Base-by-base conservation (phyloP, 148 eudicot genomes). In the Vaccinium corymbosum region DNA sequence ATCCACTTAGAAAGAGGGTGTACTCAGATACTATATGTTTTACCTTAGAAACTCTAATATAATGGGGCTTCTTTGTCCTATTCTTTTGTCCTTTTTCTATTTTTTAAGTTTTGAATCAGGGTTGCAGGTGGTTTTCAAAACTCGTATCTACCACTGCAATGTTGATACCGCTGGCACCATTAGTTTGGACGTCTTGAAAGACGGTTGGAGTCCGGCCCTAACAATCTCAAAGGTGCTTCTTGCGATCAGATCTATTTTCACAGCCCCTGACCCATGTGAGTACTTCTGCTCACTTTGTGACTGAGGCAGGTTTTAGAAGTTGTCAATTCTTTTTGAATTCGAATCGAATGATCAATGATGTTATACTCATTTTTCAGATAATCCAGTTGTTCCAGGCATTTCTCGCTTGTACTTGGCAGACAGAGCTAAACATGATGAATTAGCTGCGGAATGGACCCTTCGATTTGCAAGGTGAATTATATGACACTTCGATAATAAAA, bases 131-230 rank as follows among this genome's bases (percentile, higher is more conserved):
- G 90, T 92, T 46, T 97, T 95, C 81, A 95, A 90, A 83, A 97
- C 99, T 74, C 93, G 98, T 49, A 93, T 95, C 80, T 94, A 93
- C 84, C 98, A 97, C 87, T 97, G 98, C 87, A 97, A 95, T 88
- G 99, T 95, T 66, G 99, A 94, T 91, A 86, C 98, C 35, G 84
- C 83, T 12, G 99, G 99, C 46, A 90, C 89, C 71, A 89, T 93
- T 57, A 91, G 90, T 84, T 88, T 97, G 89, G 95, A 91, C 22
- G 92, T 95, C 83, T 88, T 97, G 78, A 95, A 95, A 83, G 98
- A 97, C 70, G 91, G 93, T 64, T 97, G 98, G 98, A 97, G 99
- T 84, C 98, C 99, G 0, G 96, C 99, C 76, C 89, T 95, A 50
- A 94, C 99, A 59, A 97, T 95, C 86, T 94, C 94, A 29, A 88